Evolutionary conservation across 2,329 filamentous ascomycete species (phyloP), one percentile per base, ranked within the genome.

Genomic region (Neodidymelliopsis sp.): DNA sequence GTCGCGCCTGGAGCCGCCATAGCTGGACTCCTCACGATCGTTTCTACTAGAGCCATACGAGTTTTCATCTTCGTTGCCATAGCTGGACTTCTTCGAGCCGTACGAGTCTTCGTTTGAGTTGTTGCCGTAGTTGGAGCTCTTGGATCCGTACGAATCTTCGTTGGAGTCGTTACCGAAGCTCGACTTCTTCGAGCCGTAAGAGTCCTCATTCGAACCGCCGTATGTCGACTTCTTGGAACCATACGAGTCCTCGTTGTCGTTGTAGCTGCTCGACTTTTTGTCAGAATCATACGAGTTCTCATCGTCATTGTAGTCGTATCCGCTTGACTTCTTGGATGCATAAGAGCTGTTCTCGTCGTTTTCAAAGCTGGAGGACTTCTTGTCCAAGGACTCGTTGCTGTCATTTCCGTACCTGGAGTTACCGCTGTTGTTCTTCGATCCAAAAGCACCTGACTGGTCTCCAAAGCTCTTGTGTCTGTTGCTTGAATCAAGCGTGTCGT

Each of bases 401-500:
- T n/a, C n/a, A n/a, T n/a, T n/a, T n/a, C 31, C 31, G 18, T 34
- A 34, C n/a, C 31, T 12, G 8, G 11, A 20, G 31, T 9, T 34
- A 10, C 33, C 33, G 13, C 24, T 37, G 22, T 43, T 16, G 23
- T 49, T 49, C 34, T 49, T 49, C 5, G 46, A 49, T 8, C 46
- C 46, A 18, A 43, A 49, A 3, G 46, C 46, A 12, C 46, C 46
- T 2, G 46, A 49, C 28, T 49, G 39, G 15, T 49, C 46, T 6
- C 46, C 46, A 4, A 34, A 49, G 34, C 46, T 49, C 28, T 39
- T 49, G n/a, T 39, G 28, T 15, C 13, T 42, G 19, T 16, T 23
- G 23, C 47, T 50, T 28, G 47, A 50, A 13, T 44, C 40, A n/a
- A 50, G 35, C 4, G 47, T 44, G 15, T 43, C 47, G n/a, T 41